Evolutionary conservation across 1,139 yeast genomes (phyloP).

Genomic region (Yamadazyma sp.): DNA sequence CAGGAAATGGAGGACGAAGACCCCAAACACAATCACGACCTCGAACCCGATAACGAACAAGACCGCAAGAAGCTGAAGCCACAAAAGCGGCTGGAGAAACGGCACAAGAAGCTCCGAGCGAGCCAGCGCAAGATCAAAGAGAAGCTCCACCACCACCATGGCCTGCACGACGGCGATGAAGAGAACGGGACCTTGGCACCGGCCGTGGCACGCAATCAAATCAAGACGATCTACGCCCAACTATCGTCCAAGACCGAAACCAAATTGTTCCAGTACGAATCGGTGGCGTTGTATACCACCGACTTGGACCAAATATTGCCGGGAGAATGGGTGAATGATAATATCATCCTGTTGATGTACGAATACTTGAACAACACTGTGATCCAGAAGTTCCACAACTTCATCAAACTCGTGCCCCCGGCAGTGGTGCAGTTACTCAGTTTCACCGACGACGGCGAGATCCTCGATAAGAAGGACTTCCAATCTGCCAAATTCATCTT

Average conservation of each 20-base stretch:
- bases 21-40: neutral
- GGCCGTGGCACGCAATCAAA: slow-evolving; percentile 13
- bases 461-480: slow-evolving; percentile 34
- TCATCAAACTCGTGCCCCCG: slow-evolving; percentile 36
- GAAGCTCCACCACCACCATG: neutral
- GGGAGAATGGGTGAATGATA: slow-evolving; percentile 76
- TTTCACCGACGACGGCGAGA: slow-evolving; percentile 36
- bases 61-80: slow-evolving; percentile 22
- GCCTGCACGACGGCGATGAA: neutral
- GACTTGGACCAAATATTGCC: slow-evolving; percentile 40
- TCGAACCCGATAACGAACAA: slow-evolving; percentile 1
- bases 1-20: slow-evolving; percentile 1
- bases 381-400: slow-evolving; percentile 17
- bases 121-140: slow-evolving; percentile 11
- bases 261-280: slow-evolving; percentile 33
- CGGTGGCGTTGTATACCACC: slow-evolving; percentile 39
- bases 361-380: slow-evolving; percentile 43
- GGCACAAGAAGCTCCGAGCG: slow-evolving; percentile 30
- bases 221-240: slow-evolving; percentile 22
- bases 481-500: slow-evolving; percentile 35
- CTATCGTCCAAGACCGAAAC: slow-evolving; percentile 13
- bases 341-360: slow-evolving; percentile 62
- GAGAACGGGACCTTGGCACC: neutral
- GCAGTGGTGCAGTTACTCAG: slow-evolving; percentile 40
- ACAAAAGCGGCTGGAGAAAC: slow-evolving; percentile 31